Conservation (phyloP, 257 asterid genomes). For the Solanum tacnaense region DNA sequence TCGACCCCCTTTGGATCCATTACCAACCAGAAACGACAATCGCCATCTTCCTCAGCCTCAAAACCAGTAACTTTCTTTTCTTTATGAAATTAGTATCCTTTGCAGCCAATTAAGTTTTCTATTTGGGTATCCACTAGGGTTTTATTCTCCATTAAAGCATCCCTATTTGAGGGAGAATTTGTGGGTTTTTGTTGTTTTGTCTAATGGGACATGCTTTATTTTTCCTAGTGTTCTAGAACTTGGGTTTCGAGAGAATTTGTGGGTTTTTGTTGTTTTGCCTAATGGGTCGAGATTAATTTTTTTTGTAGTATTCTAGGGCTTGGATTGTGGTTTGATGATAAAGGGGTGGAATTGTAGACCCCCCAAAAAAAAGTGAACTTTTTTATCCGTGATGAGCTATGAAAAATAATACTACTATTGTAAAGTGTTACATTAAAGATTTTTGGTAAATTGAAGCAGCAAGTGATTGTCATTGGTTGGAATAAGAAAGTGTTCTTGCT, state of each 20-base stretch:
- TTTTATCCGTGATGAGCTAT: neutral
- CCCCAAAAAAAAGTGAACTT: neutral
- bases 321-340: neutral
- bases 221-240: neutral
- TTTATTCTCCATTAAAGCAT: neutral
- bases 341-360: neutral
- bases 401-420: neutral
- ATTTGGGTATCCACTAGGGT: neutral
- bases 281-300: neutral
- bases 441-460: neutral
- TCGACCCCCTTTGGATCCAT: neutral
- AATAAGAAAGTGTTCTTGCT: neutral
- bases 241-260: neutral
- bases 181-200: neutral
- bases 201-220: neutral
- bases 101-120: neutral
- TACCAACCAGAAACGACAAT: neutral
- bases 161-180: neutral
- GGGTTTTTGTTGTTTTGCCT: neutral
- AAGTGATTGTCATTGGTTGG: neutral
- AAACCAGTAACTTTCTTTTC: slow-evolving; percentile 4
- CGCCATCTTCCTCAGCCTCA: neutral
- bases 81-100: neutral
- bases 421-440: neutral
- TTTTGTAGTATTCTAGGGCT: neutral